Evolutionary conservation across 495 filamentous ascomycete genomes (phyloP), one percentile per base, ranked within the genome.

Genomic region (Tuber calosporum): DNA sequence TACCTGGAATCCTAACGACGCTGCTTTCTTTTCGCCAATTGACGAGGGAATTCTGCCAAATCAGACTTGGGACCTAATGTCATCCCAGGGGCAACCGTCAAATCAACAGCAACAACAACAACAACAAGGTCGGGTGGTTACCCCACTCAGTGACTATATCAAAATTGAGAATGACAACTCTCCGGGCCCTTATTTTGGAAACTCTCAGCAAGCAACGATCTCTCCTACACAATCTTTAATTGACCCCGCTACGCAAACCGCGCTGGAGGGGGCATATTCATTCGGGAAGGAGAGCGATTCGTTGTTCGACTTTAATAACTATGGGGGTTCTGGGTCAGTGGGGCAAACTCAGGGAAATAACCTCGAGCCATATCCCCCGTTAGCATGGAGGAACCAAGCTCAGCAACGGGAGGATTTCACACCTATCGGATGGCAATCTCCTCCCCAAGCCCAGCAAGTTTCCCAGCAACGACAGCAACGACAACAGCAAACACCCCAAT

Each of bases 121-220:
- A n/a, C 77, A 80, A 71, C 66, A 72, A n/a, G 69, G 70, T 30
- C 69, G 45, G 2, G 68, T 74, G 17, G 72, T 73, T 6, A 76
- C 79, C 1, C 80, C 80, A 13, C 66, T 82, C 72, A 81, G 77
- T n/a, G 80, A 81, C 68, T 81, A 77, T 66, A 81, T 81, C 72
- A 81, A 81, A 73, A 70, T 81, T 73, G 80, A 81, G 67, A 77
- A 77, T 71, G 72, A 69, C 70, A 73, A 67, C 20, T 77, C 79
- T 4, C 79, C 79, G 0, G 66, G 48, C 22, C 58, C 72, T 36
- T 81, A 79, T 69, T 79, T 70, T 69, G 72, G 71, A 38, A 80
- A 75, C 45, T 34, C 41, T n/a, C 78, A 79, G 43, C 77, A 73
- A 62, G 74, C 76, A 41, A 81, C 80, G 2, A 81, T 81, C 34